Conservation (phyloP, 1,284 basidiomycete genomes). For the Termitomyces sp. region DNA sequence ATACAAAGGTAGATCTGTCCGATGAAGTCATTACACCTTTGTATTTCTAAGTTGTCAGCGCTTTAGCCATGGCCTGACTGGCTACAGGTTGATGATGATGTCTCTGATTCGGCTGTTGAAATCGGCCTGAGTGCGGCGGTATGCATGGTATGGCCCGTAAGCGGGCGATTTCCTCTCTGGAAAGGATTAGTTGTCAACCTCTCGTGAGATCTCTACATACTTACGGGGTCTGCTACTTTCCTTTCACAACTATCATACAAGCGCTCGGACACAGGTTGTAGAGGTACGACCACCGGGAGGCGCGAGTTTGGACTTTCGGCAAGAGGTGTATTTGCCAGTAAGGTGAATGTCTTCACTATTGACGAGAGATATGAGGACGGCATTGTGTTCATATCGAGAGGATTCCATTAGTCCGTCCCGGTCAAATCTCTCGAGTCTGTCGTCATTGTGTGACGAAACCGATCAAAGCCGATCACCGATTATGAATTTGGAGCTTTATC, state of each 20-base stretch:
- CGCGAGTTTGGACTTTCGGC: slow-evolving; percentile 20
- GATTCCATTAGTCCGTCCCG: no score
- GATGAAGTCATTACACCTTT: not conserved
- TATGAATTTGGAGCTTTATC: no score
- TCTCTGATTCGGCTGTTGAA: not conserved
- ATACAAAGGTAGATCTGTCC: not conserved
- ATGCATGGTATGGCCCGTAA: not conserved
- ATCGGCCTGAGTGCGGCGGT: not conserved
- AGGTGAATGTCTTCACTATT: slow-evolving; percentile 20
- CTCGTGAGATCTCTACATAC: not conserved
- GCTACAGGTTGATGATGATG: not conserved
- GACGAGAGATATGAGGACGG: slow-evolving; percentile 19
- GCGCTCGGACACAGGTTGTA: slow-evolving; percentile 6
- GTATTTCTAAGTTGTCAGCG: not conserved
- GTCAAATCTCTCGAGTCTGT: no score
- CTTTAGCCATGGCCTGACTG: not conserved
- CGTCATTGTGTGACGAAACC: slow-evolving; percentile 3
- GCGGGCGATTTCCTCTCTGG: not conserved
- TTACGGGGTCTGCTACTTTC: slow-evolving; percentile 1
- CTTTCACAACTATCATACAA: not conserved
- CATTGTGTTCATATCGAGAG: no score
- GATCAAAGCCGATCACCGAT: not conserved
- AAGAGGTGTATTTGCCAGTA: slow-evolving; percentile 31
- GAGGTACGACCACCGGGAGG: slow-evolving; percentile 6
- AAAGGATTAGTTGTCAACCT: not conserved